These are phyloP conservation scores for Colletotrichum brevisporum DNA, from an alignment of 2,329 filamentous ascomycete genomes.

Conservation along the genomic window DNA sequence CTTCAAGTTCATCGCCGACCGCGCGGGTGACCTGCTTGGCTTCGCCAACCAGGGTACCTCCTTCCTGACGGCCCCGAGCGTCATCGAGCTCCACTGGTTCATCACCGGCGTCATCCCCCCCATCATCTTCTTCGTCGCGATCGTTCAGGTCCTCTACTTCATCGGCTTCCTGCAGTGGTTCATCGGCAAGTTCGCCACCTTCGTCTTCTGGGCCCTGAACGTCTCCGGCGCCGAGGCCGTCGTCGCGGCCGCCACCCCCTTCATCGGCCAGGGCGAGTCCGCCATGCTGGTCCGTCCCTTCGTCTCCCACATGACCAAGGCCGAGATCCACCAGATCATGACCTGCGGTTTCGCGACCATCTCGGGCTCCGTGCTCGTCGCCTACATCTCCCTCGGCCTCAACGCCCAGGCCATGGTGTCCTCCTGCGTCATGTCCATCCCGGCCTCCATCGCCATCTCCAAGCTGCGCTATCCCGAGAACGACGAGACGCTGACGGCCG, in stretches of 20 bases:
- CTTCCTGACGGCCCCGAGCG: conserved; percentile 74
- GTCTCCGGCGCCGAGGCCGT: conserved; percentile 95
- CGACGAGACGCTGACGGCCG: conserved; percentile 87
- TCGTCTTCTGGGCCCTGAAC: conserved; percentile 91
- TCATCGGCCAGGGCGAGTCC: conserved; percentile 94
- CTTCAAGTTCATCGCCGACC: conserved; percentile 87
- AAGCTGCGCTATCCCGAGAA: conserved; percentile 92
- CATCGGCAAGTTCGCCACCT: conserved; percentile 85
- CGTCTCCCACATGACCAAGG: conserved; percentile 85
- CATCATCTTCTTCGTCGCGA: conserved; percentile 95
- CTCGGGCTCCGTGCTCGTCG: conserved; percentile 87
- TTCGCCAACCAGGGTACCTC: conserved; percentile 80
- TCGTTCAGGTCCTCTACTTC: conserved; percentile 91
- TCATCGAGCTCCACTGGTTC: conserved; percentile 72
- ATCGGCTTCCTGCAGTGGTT: conserved; percentile 89
- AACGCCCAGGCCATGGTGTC: conserved; percentile 89
- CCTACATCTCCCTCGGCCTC: conserved; percentile 87
- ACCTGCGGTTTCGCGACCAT: conserved; percentile 94
- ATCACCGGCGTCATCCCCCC: conserved; percentile 85
- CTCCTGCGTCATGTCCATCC: conserved; percentile 96
- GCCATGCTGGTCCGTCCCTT: conserved; percentile 94
- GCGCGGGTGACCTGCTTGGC: conserved; percentile 80
- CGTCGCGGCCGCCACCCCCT: conserved; percentile 91
- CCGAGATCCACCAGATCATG: conserved; percentile 94
- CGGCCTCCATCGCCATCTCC: conserved; percentile 88